Base-by-base conservation (phyloP, 2,329 filamentous ascomycete species). In the Colletotrichum lupini region DNA sequence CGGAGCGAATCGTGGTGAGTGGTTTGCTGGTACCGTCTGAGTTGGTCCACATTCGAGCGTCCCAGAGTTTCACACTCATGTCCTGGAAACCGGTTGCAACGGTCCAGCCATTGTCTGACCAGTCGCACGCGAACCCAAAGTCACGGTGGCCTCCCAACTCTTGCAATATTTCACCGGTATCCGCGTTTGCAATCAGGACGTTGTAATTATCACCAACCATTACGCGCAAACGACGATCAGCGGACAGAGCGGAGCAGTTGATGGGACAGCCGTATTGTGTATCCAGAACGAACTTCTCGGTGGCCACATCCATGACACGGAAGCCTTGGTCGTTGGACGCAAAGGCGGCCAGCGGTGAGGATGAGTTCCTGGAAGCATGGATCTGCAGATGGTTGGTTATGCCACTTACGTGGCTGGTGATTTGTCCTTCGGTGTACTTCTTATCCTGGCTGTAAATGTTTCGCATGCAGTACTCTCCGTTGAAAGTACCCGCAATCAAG, bases 61-160 rank as follows among this genome's bases (percentile, higher is more conserved):
- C 94, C 91, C 92, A 95, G 61, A 96, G 90, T 75, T 91, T 90
- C 76, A 95, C 87, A 32, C 87, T 88, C 79, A 88, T 92, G 80
- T 96, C 94, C 81, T 96, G 93, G 74, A 92, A 92, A 26, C 92
- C 93, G 0, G 94, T 95, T 14, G 94, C 94, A 24, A 95, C 88
- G 14, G 91, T 92, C 83, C 91, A 91, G 37, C 93, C 93, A 79
- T 95, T 92, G 66, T 93, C 91, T 22, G 93, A 92, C 94, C 94
- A 96, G 76, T 92, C 93, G 77, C 92, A 95, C 1, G 93, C 91
- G 77, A 95, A 96, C 2, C 91, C 92, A 76, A 88, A 93, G 78
- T 95, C 93, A 16, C 85, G 85, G 78, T 95, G 93, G 2, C 92
- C 91, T 4, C 84, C 81, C 1, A 95, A 87, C 30, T 84, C 82